Conservation (phyloP, 805 yeast species). For the Candida parachauliodes region DNA sequence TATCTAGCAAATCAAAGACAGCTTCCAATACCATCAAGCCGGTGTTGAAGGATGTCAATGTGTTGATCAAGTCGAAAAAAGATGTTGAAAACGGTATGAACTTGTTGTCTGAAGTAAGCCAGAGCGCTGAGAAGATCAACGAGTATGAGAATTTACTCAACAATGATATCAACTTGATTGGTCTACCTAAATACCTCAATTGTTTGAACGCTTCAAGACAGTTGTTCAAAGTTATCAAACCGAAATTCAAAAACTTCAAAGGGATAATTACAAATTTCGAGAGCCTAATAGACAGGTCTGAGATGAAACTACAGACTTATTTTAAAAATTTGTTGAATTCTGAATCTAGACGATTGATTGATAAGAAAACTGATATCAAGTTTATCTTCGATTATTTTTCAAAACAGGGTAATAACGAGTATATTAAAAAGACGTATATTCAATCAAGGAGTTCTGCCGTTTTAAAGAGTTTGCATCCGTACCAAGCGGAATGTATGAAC, state of each 20-base stretch:
- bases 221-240: constrained; percentile 43
- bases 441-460: constrained; percentile 29
- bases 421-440: constrained; percentile 16
- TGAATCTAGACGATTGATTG: constrained; percentile 14
- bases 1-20: constrained; percentile 49
- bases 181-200: constrained; percentile 33
- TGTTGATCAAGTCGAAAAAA: constrained; percentile 49
- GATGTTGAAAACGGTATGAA: constrained; percentile 56
- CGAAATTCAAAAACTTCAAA: constrained; percentile 49
- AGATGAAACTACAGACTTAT: constrained; percentile 47
- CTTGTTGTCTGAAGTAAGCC: constrained; percentile 50
- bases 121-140: constrained; percentile 43
- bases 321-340: constrained; percentile 5
- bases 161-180: constrained; percentile 35
- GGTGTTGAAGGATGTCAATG: constrained; percentile 58
- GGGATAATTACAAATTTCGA: constrained; percentile 65
- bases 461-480: constrained; percentile 40
- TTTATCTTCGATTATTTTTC: constrained; percentile 45
- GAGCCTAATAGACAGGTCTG: constrained; percentile 54
- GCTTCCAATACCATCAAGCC: constrained; percentile 71
- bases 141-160: constrained; percentile 34
- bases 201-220: constrained; percentile 38
- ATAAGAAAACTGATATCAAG: constrained; percentile 33
- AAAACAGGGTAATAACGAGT: constrained; percentile 19
- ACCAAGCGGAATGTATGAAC: constrained; percentile 19